Base-by-base conservation (phyloP, 1,139 yeast genomes). In the Saccharomycopsis hybrid region DNA sequence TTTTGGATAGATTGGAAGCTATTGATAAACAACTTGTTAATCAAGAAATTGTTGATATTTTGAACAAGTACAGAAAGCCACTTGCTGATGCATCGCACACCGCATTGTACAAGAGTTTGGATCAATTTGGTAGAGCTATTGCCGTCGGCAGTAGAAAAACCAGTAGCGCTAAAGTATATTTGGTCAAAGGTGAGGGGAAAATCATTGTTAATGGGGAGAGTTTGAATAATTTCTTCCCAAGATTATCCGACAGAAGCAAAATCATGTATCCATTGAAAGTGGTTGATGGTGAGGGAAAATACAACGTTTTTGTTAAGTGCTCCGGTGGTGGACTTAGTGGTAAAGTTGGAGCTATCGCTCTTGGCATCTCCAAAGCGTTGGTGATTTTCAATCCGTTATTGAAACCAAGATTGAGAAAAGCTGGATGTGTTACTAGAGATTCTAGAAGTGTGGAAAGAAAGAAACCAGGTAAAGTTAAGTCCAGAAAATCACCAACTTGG, bases 401-500 rank as follows among this genome's bases (percentile, higher is more conserved):
- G 60, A 83, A 84, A 62, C 73, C 83, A 40, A 78, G 95, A 64
- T 74, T 90, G 58, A 77, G 79, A 59, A 77, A 78, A 63, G 94
- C 96, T 9, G 94, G 92, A 3, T 82, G 89, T 63, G 74, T 89
- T 72, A 85, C 89, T 37, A 82, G 94, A 65, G 98, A 92, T 67
- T 72, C 79, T 56, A 85, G 98, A 73, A 76, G 73, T 57, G 97
- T 88, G 50, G 98, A 94, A 72, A 85, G 98, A 74, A 92, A 92
- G 96, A 94, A 94, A 74, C 97, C 98, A 7, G 99, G 99, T 71
- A 85, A 82, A 68, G 78, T 83, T 60, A 89, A 89, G 80, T 96
- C 98, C 56, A 87, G 99, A 81, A 90, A 90, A 76, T 78, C 87
- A 59, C 96, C 96, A 61, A 85, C 97, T 48, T 92, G 99, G 99